A percentile compares a stretch with the other conserved stretches of the same genome.
These are phyloP conservation scores for Leptosphaerulina australis DNA, from an alignment of 2,329 filamentous ascomycete species.

Conservation along the genomic window DNA sequence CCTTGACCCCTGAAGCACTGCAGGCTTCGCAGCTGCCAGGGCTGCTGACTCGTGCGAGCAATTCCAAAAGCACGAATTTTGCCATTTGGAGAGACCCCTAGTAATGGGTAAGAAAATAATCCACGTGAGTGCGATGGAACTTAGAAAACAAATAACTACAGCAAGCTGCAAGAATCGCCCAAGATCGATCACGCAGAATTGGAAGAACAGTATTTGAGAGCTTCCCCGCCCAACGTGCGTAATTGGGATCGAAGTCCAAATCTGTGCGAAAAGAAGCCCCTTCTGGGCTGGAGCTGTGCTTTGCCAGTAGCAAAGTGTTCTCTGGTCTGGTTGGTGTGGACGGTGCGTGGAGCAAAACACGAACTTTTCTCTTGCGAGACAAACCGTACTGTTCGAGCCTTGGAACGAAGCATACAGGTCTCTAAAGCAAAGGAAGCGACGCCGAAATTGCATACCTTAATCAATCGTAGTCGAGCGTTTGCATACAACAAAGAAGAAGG, in stretches of 20 bases:
- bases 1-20: slow-evolving; percentile 59
- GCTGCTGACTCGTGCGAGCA: slow-evolving; percentile 58
- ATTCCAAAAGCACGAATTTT: slow-evolving; percentile 52
- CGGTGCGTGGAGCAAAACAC: slow-evolving; percentile 52
- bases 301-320: slow-evolving; percentile 36
- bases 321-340: slow-evolving; percentile 53
- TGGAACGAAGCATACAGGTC: slow-evolving; percentile 41
- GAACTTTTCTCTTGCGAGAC: slow-evolving; percentile 37
- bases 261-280: slow-evolving; percentile 21
- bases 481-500: slow-evolving; percentile 36
- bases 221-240: slow-evolving; percentile 29
- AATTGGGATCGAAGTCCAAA: slow-evolving; percentile 32
- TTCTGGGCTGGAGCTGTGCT: slow-evolving; percentile 26
- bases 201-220: slow-evolving; percentile 31
- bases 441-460: slow-evolving; percentile 40
- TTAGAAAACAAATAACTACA: slow-evolving; percentile 19
- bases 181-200: slow-evolving; percentile 36
- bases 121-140: slow-evolving; percentile 29
- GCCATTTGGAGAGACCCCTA: slow-evolving; percentile 52
- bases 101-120: slow-evolving; percentile 48
- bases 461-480: slow-evolving; percentile 46
- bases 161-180: slow-evolving; percentile 25
- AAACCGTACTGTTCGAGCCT: slow-evolving; percentile 49
- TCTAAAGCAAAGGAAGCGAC: slow-evolving; percentile 29
- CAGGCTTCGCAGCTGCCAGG: slow-evolving; percentile 58